Evolutionary conservation across 2,329 filamentous ascomycete genomes (phyloP).

Genomic region (Teratosphaeria viscida): DNA sequence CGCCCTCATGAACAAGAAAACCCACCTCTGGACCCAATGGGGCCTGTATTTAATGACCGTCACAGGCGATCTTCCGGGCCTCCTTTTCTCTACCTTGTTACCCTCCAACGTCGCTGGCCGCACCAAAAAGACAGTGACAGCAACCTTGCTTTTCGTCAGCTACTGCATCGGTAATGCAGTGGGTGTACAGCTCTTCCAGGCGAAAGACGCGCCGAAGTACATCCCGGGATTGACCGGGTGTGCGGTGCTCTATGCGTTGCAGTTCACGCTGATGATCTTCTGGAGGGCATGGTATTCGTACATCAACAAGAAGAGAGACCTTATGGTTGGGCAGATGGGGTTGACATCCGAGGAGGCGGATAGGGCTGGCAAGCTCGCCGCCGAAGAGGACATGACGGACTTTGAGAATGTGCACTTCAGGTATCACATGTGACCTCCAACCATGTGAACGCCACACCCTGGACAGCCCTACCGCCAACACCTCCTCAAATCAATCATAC

Average conservation of each 20-base stretch:
- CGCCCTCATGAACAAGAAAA: background rate
- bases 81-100: background rate
- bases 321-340: background rate
- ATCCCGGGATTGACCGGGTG: conserved; percentile 31
- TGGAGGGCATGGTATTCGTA: background rate
- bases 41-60: background rate
- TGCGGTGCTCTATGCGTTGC: conserved; percentile 12
- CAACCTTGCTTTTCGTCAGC: conserved; percentile 33
- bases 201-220: conserved; percentile 34
- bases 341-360: background rate
- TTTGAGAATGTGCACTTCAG: background rate
- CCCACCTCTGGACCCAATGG: background rate
- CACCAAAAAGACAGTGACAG: conserved; percentile 35
- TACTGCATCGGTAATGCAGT: conserved; percentile 38
- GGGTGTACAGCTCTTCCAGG: conserved; percentile 34
- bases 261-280: background rate
- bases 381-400: background rate
- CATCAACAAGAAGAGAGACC: background rate
- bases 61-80: background rate
- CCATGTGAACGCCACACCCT: too few species aligned
- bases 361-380: background rate
- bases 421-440: background rate
- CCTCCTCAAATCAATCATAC: too few species aligned
- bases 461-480: too few species aligned
- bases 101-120: conserved; percentile 36